phyloP scores from a whole-genome alignment of 805 yeast species.

The Candida yuanshanica region DNA sequence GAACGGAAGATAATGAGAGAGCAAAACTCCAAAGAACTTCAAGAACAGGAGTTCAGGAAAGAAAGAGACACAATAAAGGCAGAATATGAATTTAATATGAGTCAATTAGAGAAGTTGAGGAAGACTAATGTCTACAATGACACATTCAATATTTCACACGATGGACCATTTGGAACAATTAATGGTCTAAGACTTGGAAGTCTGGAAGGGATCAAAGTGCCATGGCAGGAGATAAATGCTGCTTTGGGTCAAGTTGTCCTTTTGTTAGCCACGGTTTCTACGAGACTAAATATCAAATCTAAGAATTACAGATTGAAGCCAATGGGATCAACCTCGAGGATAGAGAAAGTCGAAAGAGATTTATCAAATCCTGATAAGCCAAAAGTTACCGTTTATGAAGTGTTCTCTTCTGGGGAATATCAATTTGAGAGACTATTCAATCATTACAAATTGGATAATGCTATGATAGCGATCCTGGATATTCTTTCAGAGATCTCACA shows the following conservation, averaged over 20 bases:
- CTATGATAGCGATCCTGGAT: constrained; percentile 73
- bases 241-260: constrained; percentile 83
- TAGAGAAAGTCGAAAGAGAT: constrained; percentile 48
- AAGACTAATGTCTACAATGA: constrained; percentile 78
- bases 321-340: constrained; percentile 76
- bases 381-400: constrained; percentile 32
- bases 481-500: constrained; percentile 35
- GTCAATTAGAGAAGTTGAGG: constrained; percentile 65
- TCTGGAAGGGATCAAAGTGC: constrained; percentile 50
- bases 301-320: constrained; percentile 65
- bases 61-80: constrained; percentile 61
- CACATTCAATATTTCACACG: constrained; percentile 77
- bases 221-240: constrained; percentile 90
- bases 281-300: constrained; percentile 49
- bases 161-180: constrained; percentile 81
- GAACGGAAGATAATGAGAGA: constrained; percentile 41
- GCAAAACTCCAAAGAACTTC: constrained; percentile 53
- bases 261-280: constrained; percentile 57
- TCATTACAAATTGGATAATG: constrained; percentile 71
- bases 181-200: constrained; percentile 82
- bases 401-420: constrained; percentile 65
- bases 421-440: constrained; percentile 65
- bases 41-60: constrained; percentile 41
- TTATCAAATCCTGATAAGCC: constrained; percentile 29
- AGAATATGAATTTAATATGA: constrained; percentile 53